Conservation (phyloP, 2,329 filamentous ascomycete species). For the Arthroderma sp. region DNA sequence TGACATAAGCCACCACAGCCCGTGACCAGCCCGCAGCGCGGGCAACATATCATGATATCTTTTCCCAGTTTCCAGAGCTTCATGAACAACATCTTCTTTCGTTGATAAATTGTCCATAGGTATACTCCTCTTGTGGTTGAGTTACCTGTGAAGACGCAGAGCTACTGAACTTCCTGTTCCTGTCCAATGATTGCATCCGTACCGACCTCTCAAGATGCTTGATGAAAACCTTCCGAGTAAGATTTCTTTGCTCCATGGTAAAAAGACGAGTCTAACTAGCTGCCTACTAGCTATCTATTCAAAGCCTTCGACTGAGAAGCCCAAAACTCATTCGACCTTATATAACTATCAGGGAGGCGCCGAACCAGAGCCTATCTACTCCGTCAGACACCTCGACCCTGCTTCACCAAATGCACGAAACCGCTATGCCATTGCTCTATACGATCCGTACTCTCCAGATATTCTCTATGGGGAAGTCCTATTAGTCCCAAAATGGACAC, state of each 20-base stretch:
- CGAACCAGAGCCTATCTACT: constrained; percentile 66
- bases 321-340: constrained; percentile 26
- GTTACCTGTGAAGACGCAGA: too few species aligned
- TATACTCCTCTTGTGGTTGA: too few species aligned
- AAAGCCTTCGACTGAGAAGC: constrained; percentile 37
- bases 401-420: constrained; percentile 56
- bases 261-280: constrained; percentile 6
- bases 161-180: too few species aligned
- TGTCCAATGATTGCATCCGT: neutral
- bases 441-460: constrained; percentile 66
- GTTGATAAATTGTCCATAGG: too few species aligned
- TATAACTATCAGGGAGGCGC: constrained; percentile 57
- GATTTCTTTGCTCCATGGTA: constrained; percentile 6
- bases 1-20: too few species aligned
- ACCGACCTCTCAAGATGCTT: constrained; percentile 47
- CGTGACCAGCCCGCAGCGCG: too few species aligned
- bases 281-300: constrained; percentile 43
- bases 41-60: too few species aligned
- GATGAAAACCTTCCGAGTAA: constrained; percentile 82
- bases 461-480: constrained; percentile 80
- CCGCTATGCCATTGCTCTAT: constrained; percentile 74
- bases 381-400: constrained; percentile 64
- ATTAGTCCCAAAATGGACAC: constrained; percentile 72
- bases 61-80: too few species aligned
- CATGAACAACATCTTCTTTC: too few species aligned